A percentile compares a stretch with the other conserved stretches of the same genome.
phyloP scores from a whole-genome alignment of 1,139 yeast species.

The Groenewaldozyma sp. region DNA sequence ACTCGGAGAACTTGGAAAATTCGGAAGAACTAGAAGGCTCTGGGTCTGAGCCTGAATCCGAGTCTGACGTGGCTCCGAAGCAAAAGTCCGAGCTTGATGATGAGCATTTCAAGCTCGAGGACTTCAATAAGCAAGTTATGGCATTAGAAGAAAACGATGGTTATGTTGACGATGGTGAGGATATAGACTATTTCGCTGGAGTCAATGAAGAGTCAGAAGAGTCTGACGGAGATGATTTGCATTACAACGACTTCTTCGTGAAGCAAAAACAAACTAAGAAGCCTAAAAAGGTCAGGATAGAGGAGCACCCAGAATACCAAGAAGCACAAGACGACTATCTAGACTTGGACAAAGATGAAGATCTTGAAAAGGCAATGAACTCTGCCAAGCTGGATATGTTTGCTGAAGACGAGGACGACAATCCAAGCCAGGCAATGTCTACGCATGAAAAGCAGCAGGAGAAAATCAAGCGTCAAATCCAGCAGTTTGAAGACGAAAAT shows the following conservation, averaged over 20 bases:
- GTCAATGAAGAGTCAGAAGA: constrained; percentile 40
- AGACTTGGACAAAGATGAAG: constrained; percentile 49
- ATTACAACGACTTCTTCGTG: constrained; percentile 36
- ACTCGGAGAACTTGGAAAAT: constrained; percentile 12
- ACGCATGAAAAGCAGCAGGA: constrained; percentile 79
- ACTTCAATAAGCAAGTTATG: constrained; percentile 71
- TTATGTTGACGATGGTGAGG: constrained; percentile 50
- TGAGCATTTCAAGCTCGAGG: constrained; percentile 76
- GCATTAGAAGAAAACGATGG: constrained; percentile 58
- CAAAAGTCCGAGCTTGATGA: constrained; percentile 59
- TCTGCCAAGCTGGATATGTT: constrained; percentile 50
- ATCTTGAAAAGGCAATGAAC: constrained; percentile 42
- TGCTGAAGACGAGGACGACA: constrained; percentile 27
- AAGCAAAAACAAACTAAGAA: constrained; percentile 17
- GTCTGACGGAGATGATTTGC: constrained; percentile 22
- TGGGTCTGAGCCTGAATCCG: constrained; percentile 21
- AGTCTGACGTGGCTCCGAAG: constrained; percentile 20
- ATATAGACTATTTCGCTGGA: constrained; percentile 52
- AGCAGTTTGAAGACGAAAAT: constrained; percentile 71
- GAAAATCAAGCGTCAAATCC: constrained; percentile 67
- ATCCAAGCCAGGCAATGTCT: constrained; percentile 41
- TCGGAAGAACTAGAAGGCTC: constrained; percentile 13
- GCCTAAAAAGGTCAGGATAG: constrained; percentile 8
- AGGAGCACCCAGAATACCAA: constrained; percentile 27
- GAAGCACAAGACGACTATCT: constrained; percentile 42